These are phyloP conservation scores for Coffea humblotiana DNA, from an alignment of 305 asterid genomes.

Conservation along the genomic window DNA sequence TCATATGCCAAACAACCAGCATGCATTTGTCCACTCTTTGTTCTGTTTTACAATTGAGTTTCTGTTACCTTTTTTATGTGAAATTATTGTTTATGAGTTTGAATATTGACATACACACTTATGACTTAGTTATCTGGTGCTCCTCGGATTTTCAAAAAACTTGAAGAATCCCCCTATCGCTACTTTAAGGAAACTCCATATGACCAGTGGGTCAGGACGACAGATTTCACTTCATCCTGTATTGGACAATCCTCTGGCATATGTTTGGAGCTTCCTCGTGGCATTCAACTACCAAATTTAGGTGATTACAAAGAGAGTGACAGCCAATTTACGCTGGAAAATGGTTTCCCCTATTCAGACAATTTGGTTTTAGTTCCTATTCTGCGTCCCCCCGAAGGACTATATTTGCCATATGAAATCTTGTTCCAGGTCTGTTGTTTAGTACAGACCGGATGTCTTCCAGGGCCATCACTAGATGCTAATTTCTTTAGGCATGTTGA, in stretches of 20 bases:
- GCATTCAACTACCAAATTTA: conserved; percentile 54
- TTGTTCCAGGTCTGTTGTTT: conserved; percentile 64
- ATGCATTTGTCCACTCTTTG: neutral
- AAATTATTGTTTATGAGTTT: neutral
- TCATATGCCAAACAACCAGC: neutral
- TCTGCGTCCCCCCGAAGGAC: conserved; percentile 49
- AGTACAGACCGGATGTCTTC: conserved; percentile 82
- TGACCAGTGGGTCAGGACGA: conserved; percentile 88
- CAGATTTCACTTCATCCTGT: conserved; percentile 62
- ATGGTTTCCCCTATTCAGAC: conserved; percentile 44
- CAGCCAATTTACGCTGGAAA: conserved; percentile 35
- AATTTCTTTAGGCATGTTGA: conserved; percentile 49
- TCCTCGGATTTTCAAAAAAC: conserved; percentile 70
- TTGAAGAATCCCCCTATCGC: conserved; percentile 30
- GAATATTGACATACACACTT: neutral
- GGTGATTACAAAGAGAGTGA: conserved; percentile 47
- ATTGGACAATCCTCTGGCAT: conserved; percentile 86
- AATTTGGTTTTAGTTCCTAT: conserved; percentile 62
- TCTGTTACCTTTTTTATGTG: neutral
- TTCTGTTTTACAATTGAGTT: neutral
- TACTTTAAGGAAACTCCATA: conserved; percentile 51
- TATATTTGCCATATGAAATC: conserved; percentile 53
- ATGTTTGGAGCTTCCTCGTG: conserved; percentile 62
- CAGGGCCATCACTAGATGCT: conserved; percentile 59
- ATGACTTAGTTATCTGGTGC: conserved; percentile 63